A percentile compares a stretch with the other conserved stretches of the same genome.
These are phyloP conservation scores for Apiotrichum domesticum DNA, from an alignment of 1,284 basidiomycete genomes.

Conservation along the genomic window DNA sequence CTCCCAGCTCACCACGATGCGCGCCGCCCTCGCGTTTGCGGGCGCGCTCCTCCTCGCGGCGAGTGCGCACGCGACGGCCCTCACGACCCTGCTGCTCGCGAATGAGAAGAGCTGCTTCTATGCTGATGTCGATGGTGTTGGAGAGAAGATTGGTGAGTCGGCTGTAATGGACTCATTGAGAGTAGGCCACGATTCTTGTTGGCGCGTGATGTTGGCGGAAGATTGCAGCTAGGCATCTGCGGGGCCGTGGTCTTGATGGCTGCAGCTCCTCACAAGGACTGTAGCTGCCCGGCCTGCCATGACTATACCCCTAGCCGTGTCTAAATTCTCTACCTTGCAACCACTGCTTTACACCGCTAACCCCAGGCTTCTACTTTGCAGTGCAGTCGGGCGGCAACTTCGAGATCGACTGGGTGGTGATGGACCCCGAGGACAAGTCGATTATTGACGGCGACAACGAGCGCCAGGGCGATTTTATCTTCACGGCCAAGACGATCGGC, in stretches of 20 bases:
- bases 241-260: too few relatives aligned
- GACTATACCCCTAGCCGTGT: too few relatives aligned
- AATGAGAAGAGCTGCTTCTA: constrained; percentile 92
- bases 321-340: too few relatives aligned
- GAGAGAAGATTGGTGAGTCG: constrained; percentile 45
- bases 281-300: too few relatives aligned
- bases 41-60: constrained; percentile 17
- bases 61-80: constrained; percentile 54
- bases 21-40: constrained; percentile 5
- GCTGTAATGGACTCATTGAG: background rate
- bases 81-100: constrained; percentile 78
- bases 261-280: too few relatives aligned
- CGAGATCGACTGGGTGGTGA: constrained; percentile 91
- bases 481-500: constrained; percentile 83
- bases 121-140: constrained; percentile 73
- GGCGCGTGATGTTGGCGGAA: too few relatives aligned
- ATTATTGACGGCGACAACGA: constrained; percentile 80
- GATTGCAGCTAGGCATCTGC: too few relatives aligned
- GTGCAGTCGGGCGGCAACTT: constrained; percentile 97
- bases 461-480: constrained; percentile 92
- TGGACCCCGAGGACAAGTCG: constrained; percentile 79
- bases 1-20: background rate
- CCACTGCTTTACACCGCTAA: too few relatives aligned
- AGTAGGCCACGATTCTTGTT: too few relatives aligned
- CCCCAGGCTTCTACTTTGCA: constrained; percentile 52